A percentile compares a stretch with the other conserved stretches of the same genome.
Evolutionary conservation across 2,329 filamentous ascomycete species (phyloP).

Genomic region (Penicillium brasilianum): DNA sequence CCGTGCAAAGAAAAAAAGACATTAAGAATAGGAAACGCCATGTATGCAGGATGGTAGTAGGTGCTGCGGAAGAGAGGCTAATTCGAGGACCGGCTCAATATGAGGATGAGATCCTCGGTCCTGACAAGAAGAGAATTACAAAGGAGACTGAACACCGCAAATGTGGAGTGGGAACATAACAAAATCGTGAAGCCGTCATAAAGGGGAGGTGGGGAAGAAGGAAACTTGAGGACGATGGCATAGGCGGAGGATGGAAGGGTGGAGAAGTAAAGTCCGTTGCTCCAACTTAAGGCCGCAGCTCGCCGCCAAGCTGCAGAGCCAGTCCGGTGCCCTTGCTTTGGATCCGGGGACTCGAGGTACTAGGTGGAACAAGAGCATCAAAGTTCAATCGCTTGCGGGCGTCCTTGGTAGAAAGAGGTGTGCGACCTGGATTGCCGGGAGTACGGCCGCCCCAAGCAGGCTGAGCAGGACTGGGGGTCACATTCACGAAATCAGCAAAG

Average conservation of each 20-base stretch:
- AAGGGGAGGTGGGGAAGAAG: conserved; percentile 16
- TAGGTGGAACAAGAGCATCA: conserved; percentile 70
- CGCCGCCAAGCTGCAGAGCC: conserved; percentile 70
- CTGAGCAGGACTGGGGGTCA: conserved; percentile 93
- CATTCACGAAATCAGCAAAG: conserved; percentile 96
- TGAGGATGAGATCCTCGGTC: conserved; percentile 1
- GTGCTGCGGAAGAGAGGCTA: conserved; percentile 1
- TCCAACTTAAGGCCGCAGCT: conserved; percentile 57
- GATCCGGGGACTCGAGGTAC: conserved; percentile 50
- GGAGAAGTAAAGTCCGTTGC: no score
- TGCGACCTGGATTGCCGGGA: conserved; percentile 63
- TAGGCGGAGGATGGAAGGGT: conserved; percentile 28
- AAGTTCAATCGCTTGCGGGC: conserved; percentile 81
- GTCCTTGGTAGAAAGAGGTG: conserved; percentile 70
- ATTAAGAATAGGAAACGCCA: conserved; percentile 24
- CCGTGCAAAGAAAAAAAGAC: conserved; percentile 22
- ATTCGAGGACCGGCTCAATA: neutral
- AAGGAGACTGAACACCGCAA: conserved; percentile 21
- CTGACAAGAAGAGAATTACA: conserved; percentile 18
- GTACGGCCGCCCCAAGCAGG: conserved; percentile 72
- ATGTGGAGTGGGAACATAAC: conserved; percentile 23
- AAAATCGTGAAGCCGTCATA: conserved; percentile 34
- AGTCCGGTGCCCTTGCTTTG: conserved; percentile 56
- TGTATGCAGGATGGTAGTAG: conserved; percentile 25
- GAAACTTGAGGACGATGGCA: conserved; percentile 27